Evolutionary conservation across 2,329 filamentous ascomycete species (phyloP).

Genomic region (Gyromitra esculenta): DNA sequence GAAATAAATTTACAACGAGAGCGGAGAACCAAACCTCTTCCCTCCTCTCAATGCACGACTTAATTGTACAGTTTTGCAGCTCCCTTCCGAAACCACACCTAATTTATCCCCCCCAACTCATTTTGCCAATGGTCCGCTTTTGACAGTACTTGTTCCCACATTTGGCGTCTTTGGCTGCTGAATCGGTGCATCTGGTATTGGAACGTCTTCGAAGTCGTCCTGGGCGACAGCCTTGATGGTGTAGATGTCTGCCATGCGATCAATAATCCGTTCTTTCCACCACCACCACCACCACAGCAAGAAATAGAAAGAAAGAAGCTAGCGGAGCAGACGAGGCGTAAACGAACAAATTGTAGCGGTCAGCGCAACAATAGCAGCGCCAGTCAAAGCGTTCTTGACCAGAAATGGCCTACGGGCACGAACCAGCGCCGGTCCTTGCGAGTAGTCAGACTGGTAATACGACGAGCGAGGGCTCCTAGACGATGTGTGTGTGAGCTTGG

Average conservation of each 20-base stretch:
- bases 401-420: slow-evolving; percentile 92
- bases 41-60: background rate
- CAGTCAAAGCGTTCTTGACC: slow-evolving; percentile 85
- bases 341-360: slow-evolving; percentile 83
- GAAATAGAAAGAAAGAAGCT: background rate
- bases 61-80: slow-evolving; percentile 25
- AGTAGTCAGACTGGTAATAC: slow-evolving; percentile 90
- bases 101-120: background rate
- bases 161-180: slow-evolving; percentile 15
- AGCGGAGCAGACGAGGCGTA: slow-evolving; percentile 56
- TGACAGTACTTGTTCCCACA: slow-evolving; percentile 21
- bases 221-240: slow-evolving; percentile 88
- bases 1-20: slow-evolving; percentile 24
- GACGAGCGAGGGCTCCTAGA: slow-evolving; percentile 66
- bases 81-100: background rate
- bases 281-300: no score
- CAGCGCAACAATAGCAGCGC: slow-evolving; percentile 76
- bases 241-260: slow-evolving; percentile 68
- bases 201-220: slow-evolving; percentile 95
- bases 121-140: slow-evolving; percentile 41
- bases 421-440: slow-evolving; percentile 86
- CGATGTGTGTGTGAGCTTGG: slow-evolving; percentile 22
- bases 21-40: slow-evolving; percentile 11
- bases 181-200: slow-evolving; percentile 71
- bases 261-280: background rate